These are phyloP conservation scores for Rosa chinensis DNA, from an alignment of 306 rosid species.

Conservation along the genomic window DNA sequence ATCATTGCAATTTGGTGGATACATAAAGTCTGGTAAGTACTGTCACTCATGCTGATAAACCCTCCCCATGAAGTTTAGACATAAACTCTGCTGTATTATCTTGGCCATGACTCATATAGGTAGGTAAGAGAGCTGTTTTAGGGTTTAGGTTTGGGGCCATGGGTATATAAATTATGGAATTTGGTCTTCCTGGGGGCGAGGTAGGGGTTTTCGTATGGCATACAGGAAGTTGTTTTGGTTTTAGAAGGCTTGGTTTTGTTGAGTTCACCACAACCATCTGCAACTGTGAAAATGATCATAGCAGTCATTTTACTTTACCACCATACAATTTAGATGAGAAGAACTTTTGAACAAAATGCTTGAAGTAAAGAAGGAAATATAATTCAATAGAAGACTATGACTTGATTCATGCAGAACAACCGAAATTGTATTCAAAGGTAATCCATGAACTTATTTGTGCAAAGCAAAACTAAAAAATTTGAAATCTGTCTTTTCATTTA, in stretches of 20 bases:
- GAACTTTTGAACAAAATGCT: neutral
- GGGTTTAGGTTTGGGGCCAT: neutral
- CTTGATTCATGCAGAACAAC: neutral
- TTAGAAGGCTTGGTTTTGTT: neutral
- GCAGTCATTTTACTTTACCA: neutral
- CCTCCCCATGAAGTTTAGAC: neutral
- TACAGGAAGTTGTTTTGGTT: neutral
- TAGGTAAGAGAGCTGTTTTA: neutral
- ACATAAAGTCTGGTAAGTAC: slow-evolving; percentile 73
- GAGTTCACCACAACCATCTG: neutral
- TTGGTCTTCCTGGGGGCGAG: neutral
- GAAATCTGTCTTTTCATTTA: neutral
- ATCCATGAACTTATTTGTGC: neutral
- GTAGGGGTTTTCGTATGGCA: neutral
- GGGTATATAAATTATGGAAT: neutral
- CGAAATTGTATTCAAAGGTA: neutral
- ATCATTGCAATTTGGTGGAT: slow-evolving; percentile 79
- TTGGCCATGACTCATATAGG: neutral
- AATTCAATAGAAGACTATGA: neutral
- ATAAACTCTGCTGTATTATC: neutral
- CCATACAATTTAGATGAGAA: neutral
- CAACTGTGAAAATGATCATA: neutral
- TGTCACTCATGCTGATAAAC: neutral
- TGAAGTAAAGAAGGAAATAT: neutral
- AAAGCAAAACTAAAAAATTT: neutral